Evolutionary conservation across 208 protist genomes (phyloP), one percentile per base, ranked within the genome.

Genomic region (Porcisia hertigi): DNA sequence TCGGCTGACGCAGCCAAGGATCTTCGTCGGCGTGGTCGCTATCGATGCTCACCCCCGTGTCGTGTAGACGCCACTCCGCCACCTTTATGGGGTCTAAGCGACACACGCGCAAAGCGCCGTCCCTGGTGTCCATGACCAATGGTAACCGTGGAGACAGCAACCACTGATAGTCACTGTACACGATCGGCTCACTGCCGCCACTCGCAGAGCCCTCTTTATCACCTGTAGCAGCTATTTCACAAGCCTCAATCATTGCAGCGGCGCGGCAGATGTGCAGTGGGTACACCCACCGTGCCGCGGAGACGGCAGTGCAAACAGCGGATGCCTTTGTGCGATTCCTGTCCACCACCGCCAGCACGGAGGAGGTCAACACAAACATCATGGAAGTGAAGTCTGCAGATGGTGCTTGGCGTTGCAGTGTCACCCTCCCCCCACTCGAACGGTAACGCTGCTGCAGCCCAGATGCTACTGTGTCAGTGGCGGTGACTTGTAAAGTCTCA

Each of bases 231-330:
- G 20, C 39, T 16, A 12, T 43, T 20, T 25, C 39, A 49, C 20
- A 47, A 36, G 20, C 23, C 63, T 52, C 23, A 9, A 30, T 43
- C 41, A 47, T 49, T 39, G 55, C 55, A 49, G 39, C 64, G 6
- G 39, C 58, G 20, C 49, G 16, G 72, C 78, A 66, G 67, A 71
- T 74, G 59, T 64, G 74, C 14, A 82, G 67, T 53, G 78, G 72
- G n/a, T 47, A 41, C 39, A 77, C n/a, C 66, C 34, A 45, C 43
- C 71, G 72, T 30, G 45, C 72, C 1, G 57, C 59, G 11, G 52
- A 25, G 2, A 69, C 49, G 8, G 58, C 76, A 52, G 62, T 62
- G 12, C 23, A 20, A 14, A 49, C 58, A 47, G 69, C 1, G 14
- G 52, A 45, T 39, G 54, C 16, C 2, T 53, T 34, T 9, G 59